Conservation (phyloP, 768 basidiomycete species). For the Scleroderma bovista region DNA sequence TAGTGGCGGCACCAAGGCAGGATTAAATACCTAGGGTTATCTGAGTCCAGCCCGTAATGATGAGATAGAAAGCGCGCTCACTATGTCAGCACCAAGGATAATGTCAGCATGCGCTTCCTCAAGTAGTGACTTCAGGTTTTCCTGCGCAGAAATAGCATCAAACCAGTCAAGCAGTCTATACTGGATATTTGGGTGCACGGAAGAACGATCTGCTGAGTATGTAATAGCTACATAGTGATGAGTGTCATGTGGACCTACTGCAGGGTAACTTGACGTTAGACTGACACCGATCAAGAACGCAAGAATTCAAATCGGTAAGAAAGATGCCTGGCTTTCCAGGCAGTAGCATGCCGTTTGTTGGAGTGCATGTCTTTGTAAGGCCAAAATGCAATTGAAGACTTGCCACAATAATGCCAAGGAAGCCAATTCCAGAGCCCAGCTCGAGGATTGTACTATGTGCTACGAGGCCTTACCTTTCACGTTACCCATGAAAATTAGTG, state of each 20-base stretch:
- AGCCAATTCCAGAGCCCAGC: constrained; percentile 73
- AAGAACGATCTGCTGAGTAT: constrained; percentile 47
- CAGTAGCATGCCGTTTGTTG: background rate
- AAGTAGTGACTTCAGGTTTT: constrained; percentile 25
- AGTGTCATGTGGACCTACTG: constrained; percentile 45
- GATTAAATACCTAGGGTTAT: constrained; percentile 60
- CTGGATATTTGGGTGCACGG: constrained; percentile 39
- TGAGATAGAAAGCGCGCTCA: constrained; percentile 18
- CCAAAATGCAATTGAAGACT: constrained; percentile 41
- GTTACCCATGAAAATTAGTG: background rate
- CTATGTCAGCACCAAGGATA: constrained; percentile 70
- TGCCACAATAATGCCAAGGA: constrained; percentile 60
- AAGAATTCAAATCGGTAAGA: constrained; percentile 62
- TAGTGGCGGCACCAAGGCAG: constrained; percentile 51
- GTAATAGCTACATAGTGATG: background rate
- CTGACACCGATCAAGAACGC: constrained; percentile 56
- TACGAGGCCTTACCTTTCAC: constrained; percentile 3
- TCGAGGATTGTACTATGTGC: constrained; percentile 51
- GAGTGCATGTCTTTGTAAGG: background rate
- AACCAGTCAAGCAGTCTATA: constrained; percentile 61
- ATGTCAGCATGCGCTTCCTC: constrained; percentile 44
- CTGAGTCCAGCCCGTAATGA: background rate
- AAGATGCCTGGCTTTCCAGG: constrained; percentile 27
- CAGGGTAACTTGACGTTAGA: constrained; percentile 58
- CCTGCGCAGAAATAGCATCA: constrained; percentile 40